Conservation (phyloP, 805 yeast genomes). For the Kodamaea leandrae region DNA sequence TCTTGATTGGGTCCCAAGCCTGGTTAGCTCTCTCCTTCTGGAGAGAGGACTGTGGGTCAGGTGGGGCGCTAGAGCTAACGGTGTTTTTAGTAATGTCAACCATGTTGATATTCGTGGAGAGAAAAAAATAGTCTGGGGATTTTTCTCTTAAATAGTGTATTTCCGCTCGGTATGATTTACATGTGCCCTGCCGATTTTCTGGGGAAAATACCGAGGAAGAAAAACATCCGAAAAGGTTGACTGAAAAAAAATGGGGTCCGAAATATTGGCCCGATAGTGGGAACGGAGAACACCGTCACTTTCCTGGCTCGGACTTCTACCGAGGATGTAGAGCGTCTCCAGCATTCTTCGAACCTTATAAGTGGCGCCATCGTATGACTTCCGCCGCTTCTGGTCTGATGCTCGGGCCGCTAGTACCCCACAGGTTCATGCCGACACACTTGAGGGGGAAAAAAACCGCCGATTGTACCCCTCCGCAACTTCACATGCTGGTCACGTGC, state of each 20-base stretch:
- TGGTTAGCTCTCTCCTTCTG: conserved; percentile 46
- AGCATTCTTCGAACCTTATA: too few species aligned
- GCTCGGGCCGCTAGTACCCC: too few species aligned
- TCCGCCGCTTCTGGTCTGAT: not conserved
- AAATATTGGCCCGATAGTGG: too few species aligned
- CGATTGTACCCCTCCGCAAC: conserved; percentile 2
- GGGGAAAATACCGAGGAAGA: conserved; percentile 8
- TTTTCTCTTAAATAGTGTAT: conserved; percentile 6
- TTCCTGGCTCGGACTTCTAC: too few species aligned
- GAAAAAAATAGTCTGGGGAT: conserved; percentile 5
- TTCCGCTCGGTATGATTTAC: conserved; percentile 4
- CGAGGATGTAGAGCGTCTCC: too few species aligned
- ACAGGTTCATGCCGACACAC: not conserved
- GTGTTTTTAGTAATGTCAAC: conserved; percentile 10
- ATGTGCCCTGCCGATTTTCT: conserved; percentile 8
- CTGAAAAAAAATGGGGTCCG: too few species aligned
- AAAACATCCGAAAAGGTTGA: not conserved
- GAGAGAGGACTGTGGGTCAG: conserved; percentile 34
- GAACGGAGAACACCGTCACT: too few species aligned
- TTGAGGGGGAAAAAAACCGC: not conserved
- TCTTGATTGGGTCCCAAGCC: conserved; percentile 29
- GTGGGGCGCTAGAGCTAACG: conserved; percentile 14
- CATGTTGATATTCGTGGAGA: conserved; percentile 7
- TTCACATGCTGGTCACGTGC: conserved; percentile 5
- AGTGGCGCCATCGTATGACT: not conserved